Conservation (phyloP, 768 basidiomycete genomes). For the Trametes elegans region DNA sequence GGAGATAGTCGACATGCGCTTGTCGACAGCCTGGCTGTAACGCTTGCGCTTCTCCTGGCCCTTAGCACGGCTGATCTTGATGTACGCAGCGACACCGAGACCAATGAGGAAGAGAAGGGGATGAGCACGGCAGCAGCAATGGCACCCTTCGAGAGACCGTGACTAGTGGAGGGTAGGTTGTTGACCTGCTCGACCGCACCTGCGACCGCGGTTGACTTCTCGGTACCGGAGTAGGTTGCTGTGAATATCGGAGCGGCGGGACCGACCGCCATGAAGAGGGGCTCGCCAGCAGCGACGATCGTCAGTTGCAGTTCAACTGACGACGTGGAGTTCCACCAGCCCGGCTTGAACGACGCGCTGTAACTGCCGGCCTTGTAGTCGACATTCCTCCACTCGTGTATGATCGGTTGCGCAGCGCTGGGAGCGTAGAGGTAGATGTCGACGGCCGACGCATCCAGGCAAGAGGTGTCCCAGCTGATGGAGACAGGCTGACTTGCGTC, state of each 20-base stretch:
- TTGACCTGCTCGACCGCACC: slow-evolving; percentile 40
- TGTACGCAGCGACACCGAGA: slow-evolving; percentile 43
- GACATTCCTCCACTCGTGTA: slow-evolving; percentile 60
- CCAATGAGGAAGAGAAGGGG: slow-evolving; percentile 56
- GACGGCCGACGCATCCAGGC: slow-evolving; percentile 46
- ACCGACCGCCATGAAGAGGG: slow-evolving; percentile 49
- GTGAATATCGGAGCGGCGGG: slow-evolving; percentile 71
- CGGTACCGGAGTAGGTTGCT: slow-evolving; percentile 51
- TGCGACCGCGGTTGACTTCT: slow-evolving; percentile 26
- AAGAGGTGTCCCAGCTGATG: slow-evolving; percentile 65
- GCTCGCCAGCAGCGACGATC: slow-evolving; percentile 50
- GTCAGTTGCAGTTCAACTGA: slow-evolving; percentile 52
- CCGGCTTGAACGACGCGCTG: slow-evolving; percentile 49
- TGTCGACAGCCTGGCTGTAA: slow-evolving; percentile 69
- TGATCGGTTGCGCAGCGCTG: slow-evolving; percentile 34
- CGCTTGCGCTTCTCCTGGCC: slow-evolving; percentile 51
- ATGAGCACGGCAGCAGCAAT: slow-evolving; percentile 66
- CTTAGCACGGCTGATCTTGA: slow-evolving; percentile 52
- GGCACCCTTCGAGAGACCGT: slow-evolving; percentile 46
- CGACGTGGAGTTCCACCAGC: slow-evolving; percentile 68
- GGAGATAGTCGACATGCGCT: slow-evolving; percentile 81
- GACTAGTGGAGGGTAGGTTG: slow-evolving; percentile 30
- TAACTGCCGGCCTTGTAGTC: slow-evolving; percentile 48
- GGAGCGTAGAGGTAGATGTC: slow-evolving; percentile 73
- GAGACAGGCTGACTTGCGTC: slow-evolving; percentile 48